Evolutionary conservation across 164 flowering plant genomes (phyloP).

Genomic region (Litsea cubeba): DNA sequence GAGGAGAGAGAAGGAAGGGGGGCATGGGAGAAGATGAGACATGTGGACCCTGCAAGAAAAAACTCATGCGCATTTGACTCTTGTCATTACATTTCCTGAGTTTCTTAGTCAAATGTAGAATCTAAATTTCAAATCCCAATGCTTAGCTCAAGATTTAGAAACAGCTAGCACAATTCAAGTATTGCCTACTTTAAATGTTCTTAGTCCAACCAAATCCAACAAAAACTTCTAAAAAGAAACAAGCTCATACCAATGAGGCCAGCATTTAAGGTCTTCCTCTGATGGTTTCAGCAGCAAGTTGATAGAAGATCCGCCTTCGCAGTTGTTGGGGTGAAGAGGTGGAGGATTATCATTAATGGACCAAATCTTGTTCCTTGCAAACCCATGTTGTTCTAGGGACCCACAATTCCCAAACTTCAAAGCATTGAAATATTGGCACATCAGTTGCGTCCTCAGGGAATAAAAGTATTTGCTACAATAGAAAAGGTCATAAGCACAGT

Average conservation of each 20-base stretch:
- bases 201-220: not conserved
- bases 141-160: too few species aligned
- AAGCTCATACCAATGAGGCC: constrained; percentile 76
- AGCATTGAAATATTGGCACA: constrained; percentile 3
- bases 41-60: too few species aligned
- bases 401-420: constrained; percentile 80
- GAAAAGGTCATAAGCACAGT: not conserved
- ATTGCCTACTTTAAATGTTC: not conserved
- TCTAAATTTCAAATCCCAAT: too few species aligned
- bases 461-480: not conserved
- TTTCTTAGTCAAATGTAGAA: too few species aligned
- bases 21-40: too few species aligned
- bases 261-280: constrained; percentile 79
- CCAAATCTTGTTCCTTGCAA: constrained; percentile 91
- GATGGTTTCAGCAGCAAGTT: constrained; percentile 80
- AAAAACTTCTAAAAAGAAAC: not conserved
- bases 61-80: too few species aligned
- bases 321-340: constrained; percentile 54
- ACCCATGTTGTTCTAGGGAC: constrained; percentile 82
- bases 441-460: not conserved
- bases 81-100: too few species aligned
- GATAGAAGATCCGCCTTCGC: constrained; percentile 51
- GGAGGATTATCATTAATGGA: constrained; percentile 67
- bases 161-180: not conserved
- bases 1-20: too few species aligned